A percentile compares a stretch with the other conserved stretches of the same genome.
These are phyloP conservation scores for Microdochium nivale DNA, from an alignment of 2,329 filamentous ascomycete genomes.

Conservation along the genomic window DNA sequence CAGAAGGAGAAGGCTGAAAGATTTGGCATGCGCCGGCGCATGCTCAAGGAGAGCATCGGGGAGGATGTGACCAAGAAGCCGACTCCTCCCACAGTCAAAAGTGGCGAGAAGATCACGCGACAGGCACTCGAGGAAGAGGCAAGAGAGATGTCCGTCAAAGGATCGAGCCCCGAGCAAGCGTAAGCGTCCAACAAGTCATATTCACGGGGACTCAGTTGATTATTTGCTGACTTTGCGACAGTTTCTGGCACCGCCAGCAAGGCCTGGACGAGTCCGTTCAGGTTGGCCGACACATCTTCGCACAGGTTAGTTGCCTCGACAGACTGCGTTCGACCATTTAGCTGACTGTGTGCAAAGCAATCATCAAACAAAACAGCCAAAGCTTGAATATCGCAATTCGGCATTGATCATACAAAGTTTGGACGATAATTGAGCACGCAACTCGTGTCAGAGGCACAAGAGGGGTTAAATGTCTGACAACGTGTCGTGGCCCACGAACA, in stretches of 20 bases:
- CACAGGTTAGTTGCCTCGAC: conserved; percentile 23
- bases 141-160: conserved; percentile 37
- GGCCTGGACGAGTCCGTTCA: conserved; percentile 49
- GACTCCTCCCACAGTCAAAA: conserved; percentile 35
- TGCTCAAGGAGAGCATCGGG: conserved; percentile 65
- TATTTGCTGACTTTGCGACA: conserved; percentile 18
- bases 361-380: conserved; percentile 7
- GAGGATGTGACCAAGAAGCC: conserved; percentile 42
- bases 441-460: too few species aligned
- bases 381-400: conserved; percentile 1
- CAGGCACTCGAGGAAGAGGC: conserved; percentile 57
- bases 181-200: conserved; percentile 20
- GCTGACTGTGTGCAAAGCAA: not conserved
- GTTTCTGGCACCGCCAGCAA: conserved; percentile 55
- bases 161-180: conserved; percentile 40
- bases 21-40: conserved; percentile 70
- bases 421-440: not conserved
- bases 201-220: not conserved
- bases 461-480: too few species aligned
- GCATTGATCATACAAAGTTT: not conserved
- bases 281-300: conserved; percentile 45
- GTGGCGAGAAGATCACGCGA: conserved; percentile 55
- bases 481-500: too few species aligned
- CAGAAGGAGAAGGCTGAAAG: conserved; percentile 79
- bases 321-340: not conserved